Conservation (phyloP, 2,329 filamentous ascomycete genomes). For the Ceratocystis huliohia region DNA sequence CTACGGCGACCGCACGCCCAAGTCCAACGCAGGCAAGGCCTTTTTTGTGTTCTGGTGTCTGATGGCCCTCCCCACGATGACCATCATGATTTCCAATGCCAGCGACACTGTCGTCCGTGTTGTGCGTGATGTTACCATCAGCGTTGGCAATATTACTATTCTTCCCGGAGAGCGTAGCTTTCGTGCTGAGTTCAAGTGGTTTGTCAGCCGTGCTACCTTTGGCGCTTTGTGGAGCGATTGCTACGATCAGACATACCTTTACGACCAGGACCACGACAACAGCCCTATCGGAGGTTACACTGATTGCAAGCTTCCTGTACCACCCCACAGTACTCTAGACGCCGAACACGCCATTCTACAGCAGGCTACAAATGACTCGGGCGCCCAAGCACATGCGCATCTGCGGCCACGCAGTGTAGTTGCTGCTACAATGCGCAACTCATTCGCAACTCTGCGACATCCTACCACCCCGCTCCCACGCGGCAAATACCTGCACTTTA, state of each 20-base stretch:
- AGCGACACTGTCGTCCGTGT: conserved; percentile 67
- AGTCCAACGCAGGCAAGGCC: conserved; percentile 63
- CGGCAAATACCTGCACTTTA: conserved; percentile 42
- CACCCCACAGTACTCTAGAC: neutral
- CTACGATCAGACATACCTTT: conserved; percentile 4
- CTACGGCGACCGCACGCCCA: conserved; percentile 67
- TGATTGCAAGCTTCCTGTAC: neutral
- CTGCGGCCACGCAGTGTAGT: conserved; percentile 12
- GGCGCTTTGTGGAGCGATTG: conserved; percentile 31
- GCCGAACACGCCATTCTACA: conserved; percentile 13
- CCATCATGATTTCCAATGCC: conserved; percentile 70
- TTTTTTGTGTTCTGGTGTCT: conserved; percentile 94
- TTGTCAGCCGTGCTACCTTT: conserved; percentile 33
- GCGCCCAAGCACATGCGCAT: conserved; percentile 1
- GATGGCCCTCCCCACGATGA: conserved; percentile 76
- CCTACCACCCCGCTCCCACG: conserved; percentile 28
- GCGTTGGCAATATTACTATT: conserved; percentile 47
- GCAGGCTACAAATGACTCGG: neutral
- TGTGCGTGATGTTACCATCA: conserved; percentile 43
- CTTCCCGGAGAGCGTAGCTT: conserved; percentile 44
- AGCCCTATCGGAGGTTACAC: conserved; percentile 13
- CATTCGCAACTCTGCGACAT: conserved; percentile 4
- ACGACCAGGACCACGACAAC: neutral
- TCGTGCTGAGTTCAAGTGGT: conserved; percentile 33
- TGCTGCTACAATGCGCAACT: neutral